Evolutionary conservation across 176 grass and related monocot genomes (phyloP).

Genomic region (Oryza rufipogon): DNA sequence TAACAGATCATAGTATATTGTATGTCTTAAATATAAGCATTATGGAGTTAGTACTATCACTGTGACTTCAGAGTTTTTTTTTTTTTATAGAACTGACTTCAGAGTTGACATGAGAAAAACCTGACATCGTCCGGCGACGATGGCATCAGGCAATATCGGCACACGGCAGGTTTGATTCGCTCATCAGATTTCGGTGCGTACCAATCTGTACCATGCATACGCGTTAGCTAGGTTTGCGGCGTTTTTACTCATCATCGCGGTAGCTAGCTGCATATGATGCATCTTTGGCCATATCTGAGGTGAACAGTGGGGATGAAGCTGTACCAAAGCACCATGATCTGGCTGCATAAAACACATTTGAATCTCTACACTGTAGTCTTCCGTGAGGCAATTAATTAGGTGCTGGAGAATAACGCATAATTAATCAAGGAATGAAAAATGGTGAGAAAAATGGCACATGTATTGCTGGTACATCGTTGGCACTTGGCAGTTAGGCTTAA

Average conservation of each 20-base stretch:
- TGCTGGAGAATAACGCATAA: no score
- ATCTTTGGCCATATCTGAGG: neutral
- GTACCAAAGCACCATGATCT: neutral
- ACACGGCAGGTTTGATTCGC: neutral
- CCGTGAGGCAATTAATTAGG: no score
- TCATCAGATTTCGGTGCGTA: neutral
- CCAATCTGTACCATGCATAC: neutral
- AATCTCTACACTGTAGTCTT: no score
- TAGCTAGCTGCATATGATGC: no score
- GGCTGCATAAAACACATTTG: neutral
- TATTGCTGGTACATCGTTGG: no score
- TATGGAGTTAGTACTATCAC: no score
- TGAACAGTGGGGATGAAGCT: neutral
- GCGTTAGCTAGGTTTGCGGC: neutral
- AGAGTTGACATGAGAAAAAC: neutral
- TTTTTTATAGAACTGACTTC: no score
- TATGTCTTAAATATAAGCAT: no score
- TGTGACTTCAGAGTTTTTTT: neutral
- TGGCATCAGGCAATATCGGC: neutral
- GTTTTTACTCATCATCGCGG: neutral
- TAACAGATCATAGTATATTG: no score
- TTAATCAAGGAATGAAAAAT: no score
- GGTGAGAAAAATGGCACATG: no score
- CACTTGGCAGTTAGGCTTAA: no score
- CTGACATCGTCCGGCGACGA: neutral